Percentiles rank a stretch among this genome's conserved stretches.
Evolutionary conservation across 2,329 filamentous ascomycete species (phyloP).

Genomic region (Aureobasidium sp.): DNA sequence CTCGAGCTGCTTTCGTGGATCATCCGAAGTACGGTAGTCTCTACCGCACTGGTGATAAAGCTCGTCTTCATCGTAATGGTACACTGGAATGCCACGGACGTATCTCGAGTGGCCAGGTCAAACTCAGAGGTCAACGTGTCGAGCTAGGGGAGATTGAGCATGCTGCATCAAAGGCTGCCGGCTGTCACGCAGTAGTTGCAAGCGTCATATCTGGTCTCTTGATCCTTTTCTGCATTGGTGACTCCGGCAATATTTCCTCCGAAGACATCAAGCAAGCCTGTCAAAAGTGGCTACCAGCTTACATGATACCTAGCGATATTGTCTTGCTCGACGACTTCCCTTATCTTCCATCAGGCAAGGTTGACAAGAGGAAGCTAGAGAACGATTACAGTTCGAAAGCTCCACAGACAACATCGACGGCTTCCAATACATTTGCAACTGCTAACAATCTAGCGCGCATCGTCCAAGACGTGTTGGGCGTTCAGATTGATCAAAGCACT

Average conservation of each 20-base stretch:
- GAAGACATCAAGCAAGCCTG: constrained; percentile 53
- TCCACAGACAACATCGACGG: constrained; percentile 18
- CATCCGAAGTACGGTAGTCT: constrained; percentile 58
- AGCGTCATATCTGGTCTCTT: constrained; percentile 61
- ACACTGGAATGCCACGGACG: constrained; percentile 77
- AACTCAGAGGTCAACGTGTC: constrained; percentile 75
- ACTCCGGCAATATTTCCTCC: constrained; percentile 34
- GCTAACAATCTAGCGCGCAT: constrained; percentile 31
- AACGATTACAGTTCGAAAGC: constrained; percentile 51
- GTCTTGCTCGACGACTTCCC: constrained; percentile 60
- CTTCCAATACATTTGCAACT: neutral
- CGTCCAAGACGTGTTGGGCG: constrained; percentile 20
- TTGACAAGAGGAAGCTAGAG: constrained; percentile 44
- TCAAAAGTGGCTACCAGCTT: constrained; percentile 67
- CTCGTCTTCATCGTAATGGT: constrained; percentile 58
- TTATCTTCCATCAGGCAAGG: constrained; percentile 73
- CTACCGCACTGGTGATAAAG: constrained; percentile 83
- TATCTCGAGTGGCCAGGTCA: constrained; percentile 74
- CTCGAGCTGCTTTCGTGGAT: constrained; percentile 61
- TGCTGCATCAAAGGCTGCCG: constrained; percentile 51
- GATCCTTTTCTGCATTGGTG: constrained; percentile 65
- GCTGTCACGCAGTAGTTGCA: constrained; percentile 59
- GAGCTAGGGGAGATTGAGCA: constrained; percentile 66
- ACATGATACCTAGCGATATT: constrained; percentile 76
- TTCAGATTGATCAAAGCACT: constrained; percentile 25